A percentile compares a stretch with the other conserved stretches of the same genome.
Conservation (phyloP, 305 asterid species). For the Plantago lanceolata region DNA sequence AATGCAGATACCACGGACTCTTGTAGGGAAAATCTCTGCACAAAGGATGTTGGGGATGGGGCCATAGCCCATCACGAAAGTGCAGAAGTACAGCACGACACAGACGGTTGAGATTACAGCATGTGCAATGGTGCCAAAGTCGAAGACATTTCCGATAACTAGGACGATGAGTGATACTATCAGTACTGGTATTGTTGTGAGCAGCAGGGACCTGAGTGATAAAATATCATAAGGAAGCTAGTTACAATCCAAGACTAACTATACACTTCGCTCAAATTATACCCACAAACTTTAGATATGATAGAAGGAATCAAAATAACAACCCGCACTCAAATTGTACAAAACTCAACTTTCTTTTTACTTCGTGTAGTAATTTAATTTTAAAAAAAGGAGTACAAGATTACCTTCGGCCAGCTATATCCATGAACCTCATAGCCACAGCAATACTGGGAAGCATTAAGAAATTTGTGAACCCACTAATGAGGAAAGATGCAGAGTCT, state of each 20-base stretch:
- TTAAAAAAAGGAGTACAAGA: not conserved
- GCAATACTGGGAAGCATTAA: slow-evolving; percentile 58
- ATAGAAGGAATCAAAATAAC: not conserved
- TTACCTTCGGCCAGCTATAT: slow-evolving; percentile 65
- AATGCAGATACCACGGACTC: slow-evolving; percentile 54
- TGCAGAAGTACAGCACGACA: slow-evolving; percentile 47
- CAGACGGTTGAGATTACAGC: slow-evolving; percentile 52
- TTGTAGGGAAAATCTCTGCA: slow-evolving; percentile 62
- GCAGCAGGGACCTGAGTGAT: slow-evolving; percentile 49
- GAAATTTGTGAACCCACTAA: slow-evolving; percentile 49
- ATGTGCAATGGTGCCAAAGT: slow-evolving; percentile 33
- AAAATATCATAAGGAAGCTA: slow-evolving; percentile 5
- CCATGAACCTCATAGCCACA: slow-evolving; percentile 67
- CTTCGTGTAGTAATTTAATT: not conserved
- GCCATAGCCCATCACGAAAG: slow-evolving; percentile 62
- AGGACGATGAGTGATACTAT: slow-evolving; percentile 38
- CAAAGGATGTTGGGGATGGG: slow-evolving; percentile 69
- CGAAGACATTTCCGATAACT: slow-evolving; percentile 35
- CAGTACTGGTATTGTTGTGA: slow-evolving; percentile 53
- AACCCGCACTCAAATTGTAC: not conserved
- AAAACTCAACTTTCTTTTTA: not conserved
- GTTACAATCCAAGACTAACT: not conserved
- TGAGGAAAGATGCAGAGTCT: slow-evolving; percentile 52
- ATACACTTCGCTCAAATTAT: not conserved
- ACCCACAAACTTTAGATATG: not conserved